Evolutionary conservation across 78 protist species (phyloP).

Genomic region (Dictyostelium capitatum): DNA sequence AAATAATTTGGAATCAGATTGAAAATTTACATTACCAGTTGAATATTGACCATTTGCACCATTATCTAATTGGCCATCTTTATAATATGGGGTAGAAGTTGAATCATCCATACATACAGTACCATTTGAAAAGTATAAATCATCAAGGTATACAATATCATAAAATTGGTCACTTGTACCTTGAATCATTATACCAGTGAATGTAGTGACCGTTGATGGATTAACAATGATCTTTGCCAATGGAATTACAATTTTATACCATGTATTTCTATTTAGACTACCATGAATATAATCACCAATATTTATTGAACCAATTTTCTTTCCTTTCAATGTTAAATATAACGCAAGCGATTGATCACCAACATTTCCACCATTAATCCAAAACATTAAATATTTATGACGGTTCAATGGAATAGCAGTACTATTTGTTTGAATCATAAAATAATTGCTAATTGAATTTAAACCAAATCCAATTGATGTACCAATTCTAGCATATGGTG

Average conservation of each 20-base stretch:
- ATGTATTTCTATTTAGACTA: background rate
- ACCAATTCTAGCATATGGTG: slow-evolving; percentile 27
- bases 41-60: background rate
- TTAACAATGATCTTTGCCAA: background rate
- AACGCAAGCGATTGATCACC: slow-evolving; percentile 20
- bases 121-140: slow-evolving; percentile 49
- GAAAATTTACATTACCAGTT: background rate
- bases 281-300: slow-evolving; percentile 43
- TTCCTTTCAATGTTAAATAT: background rate
- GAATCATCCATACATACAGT: slow-evolving; percentile 8
- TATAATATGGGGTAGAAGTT: background rate
- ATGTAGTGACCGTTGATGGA: background rate
- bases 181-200: slow-evolving; percentile 14
- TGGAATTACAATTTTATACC: slow-evolving; percentile 48
- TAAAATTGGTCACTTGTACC: background rate
- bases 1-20: background rate
- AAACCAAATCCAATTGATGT: slow-evolving; percentile 2
- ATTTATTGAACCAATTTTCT: background rate
- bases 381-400: slow-evolving; percentile 42
- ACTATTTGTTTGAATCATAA: background rate
- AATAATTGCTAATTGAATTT: background rate
- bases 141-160: slow-evolving; percentile 25
- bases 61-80: background rate
- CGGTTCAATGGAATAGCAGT: background rate
- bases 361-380: slow-evolving; percentile 47